Percentiles rank a stretch among this genome's conserved stretches.
Evolutionary conservation across 2,329 filamentous ascomycete species (phyloP).

Genomic region (Calycina marina): DNA sequence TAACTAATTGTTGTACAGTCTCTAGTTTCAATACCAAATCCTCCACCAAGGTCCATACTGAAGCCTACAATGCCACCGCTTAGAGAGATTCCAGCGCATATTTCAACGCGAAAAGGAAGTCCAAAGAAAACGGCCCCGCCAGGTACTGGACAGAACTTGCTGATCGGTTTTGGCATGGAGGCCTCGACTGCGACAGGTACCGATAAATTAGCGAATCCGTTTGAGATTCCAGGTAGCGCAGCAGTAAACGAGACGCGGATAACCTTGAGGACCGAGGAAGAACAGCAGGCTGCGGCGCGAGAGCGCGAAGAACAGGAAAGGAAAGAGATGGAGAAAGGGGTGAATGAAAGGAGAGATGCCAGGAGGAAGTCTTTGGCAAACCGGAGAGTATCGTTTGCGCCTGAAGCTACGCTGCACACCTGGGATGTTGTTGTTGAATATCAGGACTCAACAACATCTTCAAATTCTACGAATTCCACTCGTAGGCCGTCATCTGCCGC

Average conservation of each 20-base stretch:
- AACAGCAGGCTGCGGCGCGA: slow-evolving; percentile 53
- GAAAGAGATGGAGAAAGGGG: slow-evolving; percentile 42
- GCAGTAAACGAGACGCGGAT: slow-evolving; percentile 33
- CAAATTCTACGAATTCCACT: slow-evolving; percentile 59
- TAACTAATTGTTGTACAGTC: slow-evolving; percentile 15
- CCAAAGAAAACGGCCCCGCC: slow-evolving; percentile 18
- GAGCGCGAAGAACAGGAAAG: slow-evolving; percentile 55
- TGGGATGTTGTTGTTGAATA: slow-evolving; percentile 84
- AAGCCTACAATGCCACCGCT: slow-evolving; percentile 60
- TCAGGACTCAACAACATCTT: slow-evolving; percentile 71
- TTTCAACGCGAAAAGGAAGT: slow-evolving; percentile 15
- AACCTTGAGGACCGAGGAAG: slow-evolving; percentile 52
- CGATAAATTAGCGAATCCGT: slow-evolving; percentile 32
- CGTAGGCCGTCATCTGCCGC: slow-evolving; percentile 51
- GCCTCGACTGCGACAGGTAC: slow-evolving; percentile 18
- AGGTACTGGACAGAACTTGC: slow-evolving; percentile 10
- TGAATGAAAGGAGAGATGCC: slow-evolving; percentile 64
- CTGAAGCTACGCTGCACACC: slow-evolving; percentile 91
- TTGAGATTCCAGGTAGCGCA: slow-evolving; percentile 27
- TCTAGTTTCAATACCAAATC: slow-evolving; percentile 22
- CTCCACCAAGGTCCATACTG: slow-evolving; percentile 55
- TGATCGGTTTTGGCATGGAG: slow-evolving; percentile 19
- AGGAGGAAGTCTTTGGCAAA: slow-evolving; percentile 87
- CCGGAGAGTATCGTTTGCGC: slow-evolving; percentile 88
- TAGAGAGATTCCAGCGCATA: slow-evolving; percentile 46